Percentiles rank a stretch among this genome's conserved stretches.
Evolutionary conservation across 129 eudicot genomes (phyloP).

Genomic region (Tagetes erecta): DNA sequence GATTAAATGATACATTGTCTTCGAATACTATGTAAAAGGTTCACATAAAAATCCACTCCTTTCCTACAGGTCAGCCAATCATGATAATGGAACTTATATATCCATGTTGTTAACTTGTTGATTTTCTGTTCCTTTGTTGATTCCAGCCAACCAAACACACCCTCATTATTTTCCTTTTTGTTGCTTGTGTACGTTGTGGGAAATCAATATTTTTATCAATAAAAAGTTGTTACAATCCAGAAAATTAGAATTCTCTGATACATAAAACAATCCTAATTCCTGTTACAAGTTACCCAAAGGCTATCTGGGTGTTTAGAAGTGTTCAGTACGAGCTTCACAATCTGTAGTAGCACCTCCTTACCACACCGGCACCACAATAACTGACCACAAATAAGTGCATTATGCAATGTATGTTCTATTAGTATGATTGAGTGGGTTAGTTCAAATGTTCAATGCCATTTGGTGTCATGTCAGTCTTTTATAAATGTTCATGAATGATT

Average conservation of each 20-base stretch:
- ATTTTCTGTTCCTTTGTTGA: background rate
- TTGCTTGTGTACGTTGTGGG: slow-evolving; percentile 12
- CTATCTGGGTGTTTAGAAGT: background rate
- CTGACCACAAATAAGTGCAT: slow-evolving; percentile 11
- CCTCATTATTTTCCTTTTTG: background rate
- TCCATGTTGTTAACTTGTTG: background rate
- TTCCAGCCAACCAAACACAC: slow-evolving; percentile 4
- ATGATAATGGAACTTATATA: background rate
- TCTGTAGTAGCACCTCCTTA: slow-evolving; percentile 6
- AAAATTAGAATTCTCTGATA: slow-evolving; percentile 8
- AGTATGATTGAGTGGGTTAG: background rate
- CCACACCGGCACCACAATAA: background rate
- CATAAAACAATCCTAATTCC: slow-evolving; percentile 4
- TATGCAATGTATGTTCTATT: slow-evolving; percentile 5
- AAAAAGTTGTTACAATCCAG: background rate
- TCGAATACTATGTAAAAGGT: background rate
- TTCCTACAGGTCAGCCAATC: slow-evolving; percentile 1
- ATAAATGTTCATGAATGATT: background rate
- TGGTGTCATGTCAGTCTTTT: background rate
- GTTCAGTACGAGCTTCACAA: background rate
- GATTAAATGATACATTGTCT: background rate
- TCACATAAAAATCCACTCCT: background rate
- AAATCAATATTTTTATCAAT: background rate
- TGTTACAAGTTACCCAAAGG: background rate
- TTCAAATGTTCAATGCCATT: slow-evolving; percentile 15